Evolutionary conservation across 73 alveolate genomes (phyloP), one percentile per base, ranked within the genome.

Genomic region (Paraurostyla sp.): DNA sequence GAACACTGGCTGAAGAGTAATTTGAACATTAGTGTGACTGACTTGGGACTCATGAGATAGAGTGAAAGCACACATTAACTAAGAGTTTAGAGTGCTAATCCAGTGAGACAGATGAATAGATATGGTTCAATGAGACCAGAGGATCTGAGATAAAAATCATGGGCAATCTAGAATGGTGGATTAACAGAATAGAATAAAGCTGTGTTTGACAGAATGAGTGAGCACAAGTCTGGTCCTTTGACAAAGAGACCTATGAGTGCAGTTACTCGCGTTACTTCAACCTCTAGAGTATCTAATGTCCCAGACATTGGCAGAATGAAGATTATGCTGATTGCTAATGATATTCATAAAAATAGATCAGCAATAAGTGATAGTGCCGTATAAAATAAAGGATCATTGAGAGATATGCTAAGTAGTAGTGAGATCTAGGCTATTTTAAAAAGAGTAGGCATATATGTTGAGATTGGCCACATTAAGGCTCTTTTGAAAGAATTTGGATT

Each of bases 211-310:
- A 50, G 60, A 23, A 50, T 78, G 42, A 65, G 82, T 22, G 82
- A 65, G 38, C 3, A 16, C 16, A 65, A 65, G 29, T 22, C 60
- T 18, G 82, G 82, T 16, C 82, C 82, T 15, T 16, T 65, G 11
- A 4, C 89, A 4, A 50, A 52, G 29, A 78, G 89, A 54, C 89
- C 89, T 6, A 78, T 78, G 89, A 78, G 89, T 52, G 89, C 89
- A 1, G 76, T 52, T 16, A 52, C 89, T 4, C 9, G 87, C 4
- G 42, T 45, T 9, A 73, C 87, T 1, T 9, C 76, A 32, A 45
- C 75, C 3, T 78, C 89, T 25, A 18, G 78, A 36, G 49, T 78
- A n/a, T 29, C 80, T 4, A 50, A 49, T 36, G 60, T 78, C 13
- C 89, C 89, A 1, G 78, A 78, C 22, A 54, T 78, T 7, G 89